Base-by-base conservation (phyloP, 805 yeast genomes). In the Candida patagonica region DNA sequence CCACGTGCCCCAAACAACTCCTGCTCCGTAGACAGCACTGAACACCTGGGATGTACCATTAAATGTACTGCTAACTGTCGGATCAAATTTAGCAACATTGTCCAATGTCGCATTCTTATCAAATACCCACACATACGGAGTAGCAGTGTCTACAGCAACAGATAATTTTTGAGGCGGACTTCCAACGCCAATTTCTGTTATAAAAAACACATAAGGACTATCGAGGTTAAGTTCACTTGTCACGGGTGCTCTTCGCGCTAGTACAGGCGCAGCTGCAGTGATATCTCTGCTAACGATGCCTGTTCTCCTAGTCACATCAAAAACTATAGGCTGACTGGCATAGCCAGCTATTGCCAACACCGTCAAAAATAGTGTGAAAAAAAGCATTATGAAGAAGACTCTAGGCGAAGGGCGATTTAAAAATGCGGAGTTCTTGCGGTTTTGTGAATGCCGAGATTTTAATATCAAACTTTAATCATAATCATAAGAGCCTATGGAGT, bases 111-210 rank as follows among this genome's bases (percentile, higher is more conserved):
- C 50, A 19, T 57, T 43, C 13, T 62, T 55, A 27, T 65, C 62
- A 50, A 60, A 64, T 4, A 70, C 63, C 75, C 75, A 70, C 26
- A 70, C 50, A 42, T 68, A 72, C 0, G 74, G 66, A 6, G 74
- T 68, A 2, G 75, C 76, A 3, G 75, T 68, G 48, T 71, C 76
- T 32, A 71, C 49, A 23, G 65, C 55, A 3, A 70, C 67, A 12
- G 61, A 59, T 12, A 70, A 43, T 23, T 56, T 52, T 45, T 69
- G 73, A 5, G 59, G 51, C 4, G 73, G 73, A 2, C 63, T 59
- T 12, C 77, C 76, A 15, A 70, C 44, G 12, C 47, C 37, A 17
- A 61, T 38, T 30, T 53, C 48, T 10, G 59, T 54, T 39, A 62
- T 48, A 50, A 63, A 68, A 45, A 57, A 59, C 45, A 57, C 57